Conservation (phyloP, 2,329 filamentous ascomycete genomes). For the Talaromyces sp. region DNA sequence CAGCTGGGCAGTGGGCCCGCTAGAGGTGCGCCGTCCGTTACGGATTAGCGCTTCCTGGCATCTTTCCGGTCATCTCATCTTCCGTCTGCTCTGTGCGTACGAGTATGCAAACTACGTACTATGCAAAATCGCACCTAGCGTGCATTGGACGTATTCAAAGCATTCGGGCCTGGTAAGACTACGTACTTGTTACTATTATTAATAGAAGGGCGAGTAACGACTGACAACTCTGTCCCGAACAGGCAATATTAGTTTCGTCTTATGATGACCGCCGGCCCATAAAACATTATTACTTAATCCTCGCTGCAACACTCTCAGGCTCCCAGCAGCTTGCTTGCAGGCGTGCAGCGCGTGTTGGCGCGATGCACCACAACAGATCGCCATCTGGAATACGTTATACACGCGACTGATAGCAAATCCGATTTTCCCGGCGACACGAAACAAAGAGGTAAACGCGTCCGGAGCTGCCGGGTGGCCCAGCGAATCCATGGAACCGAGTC, state of each 20-base stretch:
- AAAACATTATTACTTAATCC: background rate
- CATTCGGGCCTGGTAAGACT: background rate
- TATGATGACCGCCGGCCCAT: background rate
- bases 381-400: background rate
- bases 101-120: background rate
- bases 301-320: background rate
- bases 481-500: background rate
- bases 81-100: background rate
- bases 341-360: background rate
- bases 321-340: background rate
- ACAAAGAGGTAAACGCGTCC: background rate
- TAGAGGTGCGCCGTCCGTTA: background rate
- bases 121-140: background rate
- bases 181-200: background rate
- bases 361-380: background rate
- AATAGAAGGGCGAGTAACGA: background rate
- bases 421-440: background rate
- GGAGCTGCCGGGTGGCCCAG: background rate
- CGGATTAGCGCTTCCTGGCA: background rate
- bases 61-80: background rate
- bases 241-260: background rate
- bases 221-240: background rate
- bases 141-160: background rate
- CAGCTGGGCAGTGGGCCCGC: background rate
- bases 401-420: background rate